phyloP scores from a whole-genome alignment of 768 basidiomycete species.

The Boletales sp. region DNA sequence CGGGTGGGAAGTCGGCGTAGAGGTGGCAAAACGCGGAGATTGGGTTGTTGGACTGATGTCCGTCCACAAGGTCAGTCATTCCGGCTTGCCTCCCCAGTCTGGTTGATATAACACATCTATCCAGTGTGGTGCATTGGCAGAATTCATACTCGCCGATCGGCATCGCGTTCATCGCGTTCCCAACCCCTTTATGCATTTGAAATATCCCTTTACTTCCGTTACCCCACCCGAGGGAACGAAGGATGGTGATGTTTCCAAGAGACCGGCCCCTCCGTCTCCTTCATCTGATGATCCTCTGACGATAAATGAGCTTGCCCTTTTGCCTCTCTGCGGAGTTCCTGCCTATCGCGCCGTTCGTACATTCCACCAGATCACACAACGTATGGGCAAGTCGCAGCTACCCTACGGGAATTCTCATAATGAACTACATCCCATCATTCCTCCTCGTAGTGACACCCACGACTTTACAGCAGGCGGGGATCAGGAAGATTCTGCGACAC shows the following conservation, averaged over 20 bases:
- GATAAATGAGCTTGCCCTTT: constrained; percentile 73
- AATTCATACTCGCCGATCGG: constrained; percentile 82
- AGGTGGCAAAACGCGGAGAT: constrained; percentile 67
- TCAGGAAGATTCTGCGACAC: constrained; percentile 13
- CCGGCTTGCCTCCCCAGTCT: background rate
- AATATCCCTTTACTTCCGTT: constrained; percentile 18
- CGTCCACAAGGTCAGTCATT: constrained; percentile 64
- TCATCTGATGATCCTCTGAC: constrained; percentile 30
- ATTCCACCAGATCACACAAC: constrained; percentile 38
- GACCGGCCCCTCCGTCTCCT: constrained; percentile 7
- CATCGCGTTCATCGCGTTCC: constrained; percentile 73
- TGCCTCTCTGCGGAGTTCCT: constrained; percentile 76
- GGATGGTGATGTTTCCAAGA: constrained; percentile 6
- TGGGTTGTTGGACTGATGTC: constrained; percentile 85
- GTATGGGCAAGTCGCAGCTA: constrained; percentile 21
- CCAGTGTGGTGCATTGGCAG: constrained; percentile 83
- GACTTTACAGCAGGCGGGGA: constrained; percentile 25
- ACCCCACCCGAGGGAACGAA: constrained; percentile 8
- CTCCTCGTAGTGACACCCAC: constrained; percentile 21
- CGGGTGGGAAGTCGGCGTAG: constrained; percentile 61
- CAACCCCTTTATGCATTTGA: constrained; percentile 45
- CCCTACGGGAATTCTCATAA: constrained; percentile 24
- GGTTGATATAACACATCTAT: constrained; percentile 7
- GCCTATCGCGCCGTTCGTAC: constrained; percentile 81
- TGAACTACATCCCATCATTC: constrained; percentile 25